Conservation (phyloP, 1,284 basidiomycete genomes). For the Earliella scabrosa region DNA sequence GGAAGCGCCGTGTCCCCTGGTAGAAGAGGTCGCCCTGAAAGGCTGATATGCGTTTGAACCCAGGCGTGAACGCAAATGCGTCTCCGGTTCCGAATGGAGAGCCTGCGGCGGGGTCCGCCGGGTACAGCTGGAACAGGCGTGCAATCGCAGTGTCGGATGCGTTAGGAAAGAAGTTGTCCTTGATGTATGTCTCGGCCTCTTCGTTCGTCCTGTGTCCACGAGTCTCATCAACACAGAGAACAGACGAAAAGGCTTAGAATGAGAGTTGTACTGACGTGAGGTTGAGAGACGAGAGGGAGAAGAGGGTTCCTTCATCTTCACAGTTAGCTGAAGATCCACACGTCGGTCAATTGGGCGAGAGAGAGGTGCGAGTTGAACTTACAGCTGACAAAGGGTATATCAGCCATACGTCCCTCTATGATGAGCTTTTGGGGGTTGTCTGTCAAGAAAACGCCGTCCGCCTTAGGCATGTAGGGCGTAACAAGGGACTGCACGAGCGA, state of each 20-base stretch:
- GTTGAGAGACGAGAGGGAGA: slow-evolving; percentile 27
- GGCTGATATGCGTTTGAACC: slow-evolving; percentile 55
- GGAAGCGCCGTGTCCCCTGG: slow-evolving; percentile 45
- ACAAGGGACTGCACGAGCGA: slow-evolving; percentile 12
- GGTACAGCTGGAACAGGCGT: slow-evolving; percentile 35
- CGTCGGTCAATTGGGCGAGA: not conserved
- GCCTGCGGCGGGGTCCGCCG: slow-evolving; percentile 44
- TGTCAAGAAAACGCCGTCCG: slow-evolving; percentile 42
- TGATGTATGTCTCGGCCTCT: slow-evolving; percentile 18
- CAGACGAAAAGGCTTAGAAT: too few species aligned
- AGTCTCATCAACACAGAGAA: too few species aligned
- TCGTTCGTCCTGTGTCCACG: slow-evolving; percentile 14
- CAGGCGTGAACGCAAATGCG: slow-evolving; percentile 45
- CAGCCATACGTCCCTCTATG: slow-evolving; percentile 8
- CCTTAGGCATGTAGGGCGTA: slow-evolving; percentile 39
- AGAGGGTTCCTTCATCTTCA: slow-evolving; percentile 41
- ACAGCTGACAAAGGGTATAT: slow-evolving; percentile 35
- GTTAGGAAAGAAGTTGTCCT: slow-evolving; percentile 25
- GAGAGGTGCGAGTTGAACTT: not conserved
- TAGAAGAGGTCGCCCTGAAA: slow-evolving; percentile 53
- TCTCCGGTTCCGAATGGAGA: slow-evolving; percentile 55
- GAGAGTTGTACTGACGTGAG: slow-evolving; percentile 20
- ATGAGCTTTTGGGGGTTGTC: slow-evolving; percentile 19
- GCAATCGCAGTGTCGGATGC: slow-evolving; percentile 10
- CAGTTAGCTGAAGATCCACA: slow-evolving; percentile 25